phyloP scores from a whole-genome alignment of 2,329 filamentous ascomycete species.

The Xylariales sp. region DNA sequence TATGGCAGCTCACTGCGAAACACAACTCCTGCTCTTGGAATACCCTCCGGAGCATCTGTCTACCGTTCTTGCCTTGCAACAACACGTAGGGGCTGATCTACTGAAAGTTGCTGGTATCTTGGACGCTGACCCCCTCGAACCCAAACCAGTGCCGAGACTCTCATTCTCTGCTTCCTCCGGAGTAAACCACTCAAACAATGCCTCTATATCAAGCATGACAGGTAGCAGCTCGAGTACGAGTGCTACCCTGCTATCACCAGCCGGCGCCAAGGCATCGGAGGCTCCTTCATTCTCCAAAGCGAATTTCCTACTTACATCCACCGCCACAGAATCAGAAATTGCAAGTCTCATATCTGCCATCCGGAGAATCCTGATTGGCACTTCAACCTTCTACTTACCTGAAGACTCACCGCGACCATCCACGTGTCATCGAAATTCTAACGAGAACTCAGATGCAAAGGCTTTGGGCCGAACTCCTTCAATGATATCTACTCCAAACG shows the following conservation, averaged over 20 bases:
- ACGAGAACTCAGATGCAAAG: too few species aligned
- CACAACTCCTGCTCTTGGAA: conserved; percentile 54
- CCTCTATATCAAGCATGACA: conserved; percentile 23
- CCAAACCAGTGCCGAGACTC: conserved; percentile 18
- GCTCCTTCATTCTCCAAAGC: conserved; percentile 41
- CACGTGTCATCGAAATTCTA: conserved; percentile 2
- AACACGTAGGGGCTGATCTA: conserved; percentile 49
- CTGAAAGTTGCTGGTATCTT: conserved; percentile 57
- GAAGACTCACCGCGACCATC: conserved; percentile 24
- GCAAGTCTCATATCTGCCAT: conserved; percentile 49
- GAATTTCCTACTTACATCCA: conserved; percentile 53
- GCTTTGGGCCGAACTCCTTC: too few species aligned
- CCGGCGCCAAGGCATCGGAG: conserved; percentile 12
- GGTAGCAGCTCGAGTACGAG: conserved; percentile 10
- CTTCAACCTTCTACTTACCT: conserved; percentile 40
- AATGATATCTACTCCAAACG: too few species aligned
- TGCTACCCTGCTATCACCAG: conserved; percentile 10
- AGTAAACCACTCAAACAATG: conserved; percentile 18
- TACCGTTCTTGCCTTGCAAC: conserved; percentile 53
- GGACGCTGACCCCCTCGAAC: conserved; percentile 34
- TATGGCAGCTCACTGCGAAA: conserved; percentile 45
- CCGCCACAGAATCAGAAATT: conserved; percentile 50
- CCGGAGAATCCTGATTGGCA: conserved; percentile 42
- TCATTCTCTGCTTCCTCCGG: conserved; percentile 11
- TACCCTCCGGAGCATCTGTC: conserved; percentile 53